These are phyloP conservation scores for Jacaranda mimosifolia DNA, from an alignment of 257 asterid species.

Conservation along the genomic window DNA sequence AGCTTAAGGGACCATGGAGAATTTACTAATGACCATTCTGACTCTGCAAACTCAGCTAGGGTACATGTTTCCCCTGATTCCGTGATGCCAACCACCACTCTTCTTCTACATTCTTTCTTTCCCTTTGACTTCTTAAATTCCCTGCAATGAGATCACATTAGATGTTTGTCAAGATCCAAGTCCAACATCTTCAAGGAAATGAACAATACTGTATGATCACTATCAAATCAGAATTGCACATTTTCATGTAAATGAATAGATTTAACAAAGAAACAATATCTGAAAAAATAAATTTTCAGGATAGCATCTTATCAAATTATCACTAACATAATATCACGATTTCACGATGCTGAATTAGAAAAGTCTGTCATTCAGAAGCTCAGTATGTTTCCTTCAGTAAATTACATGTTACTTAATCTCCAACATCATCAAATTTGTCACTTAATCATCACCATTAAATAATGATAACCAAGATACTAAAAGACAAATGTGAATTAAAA, in stretches of 20 bases:
- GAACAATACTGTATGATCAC: background rate
- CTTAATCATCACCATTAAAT: background rate
- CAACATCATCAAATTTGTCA: background rate
- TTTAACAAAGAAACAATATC: conserved; percentile 1
- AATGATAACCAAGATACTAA: background rate
- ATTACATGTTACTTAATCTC: background rate
- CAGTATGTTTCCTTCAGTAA: conserved; percentile 11
- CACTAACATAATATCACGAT: background rate
- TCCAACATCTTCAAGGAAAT: conserved; percentile 37
- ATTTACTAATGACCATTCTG: conserved; percentile 71
- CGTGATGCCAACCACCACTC: conserved; percentile 64
- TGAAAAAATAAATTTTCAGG: background rate
- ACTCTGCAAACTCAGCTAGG: conserved; percentile 68
- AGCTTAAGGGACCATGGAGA: conserved; percentile 78
- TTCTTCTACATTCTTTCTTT: conserved; percentile 49
- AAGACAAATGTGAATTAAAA: background rate
- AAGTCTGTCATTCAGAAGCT: background rate
- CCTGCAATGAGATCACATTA: conserved; percentile 51
- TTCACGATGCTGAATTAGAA: background rate
- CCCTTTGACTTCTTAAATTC: conserved; percentile 60
- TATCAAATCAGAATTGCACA: background rate
- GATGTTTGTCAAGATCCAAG: conserved; percentile 24
- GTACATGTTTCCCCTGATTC: conserved; percentile 64
- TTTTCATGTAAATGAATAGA: conserved; percentile 2
- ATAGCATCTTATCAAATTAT: conserved; percentile 2